Evolutionary conservation across 2,329 filamentous ascomycete species (phyloP).

Genomic region (Ambrosiella xylebori): DNA sequence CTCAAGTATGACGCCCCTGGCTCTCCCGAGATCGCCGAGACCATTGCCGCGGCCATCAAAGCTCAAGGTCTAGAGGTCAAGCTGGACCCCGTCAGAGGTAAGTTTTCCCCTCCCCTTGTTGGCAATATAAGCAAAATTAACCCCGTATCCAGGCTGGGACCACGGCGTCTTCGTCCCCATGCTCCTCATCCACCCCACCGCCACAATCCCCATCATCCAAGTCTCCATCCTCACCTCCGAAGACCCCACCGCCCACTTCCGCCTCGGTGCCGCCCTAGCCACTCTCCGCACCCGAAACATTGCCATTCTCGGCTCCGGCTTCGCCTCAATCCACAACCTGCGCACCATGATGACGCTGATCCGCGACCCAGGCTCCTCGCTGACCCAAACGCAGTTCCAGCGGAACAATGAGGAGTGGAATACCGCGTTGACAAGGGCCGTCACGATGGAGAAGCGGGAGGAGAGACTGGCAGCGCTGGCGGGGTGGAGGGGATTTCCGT

Average conservation of each 20-base stretch:
- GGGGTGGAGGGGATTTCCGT: conserved; percentile 30
- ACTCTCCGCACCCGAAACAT: conserved; percentile 33
- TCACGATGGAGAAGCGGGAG: conserved; percentile 19
- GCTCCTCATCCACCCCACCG: conserved; percentile 34
- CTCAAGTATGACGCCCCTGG: conserved; percentile 40
- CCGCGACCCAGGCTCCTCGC: conserved; percentile 14
- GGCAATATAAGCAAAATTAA: background rate
- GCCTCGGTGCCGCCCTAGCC: conserved; percentile 35
- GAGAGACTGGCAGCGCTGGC: conserved; percentile 25
- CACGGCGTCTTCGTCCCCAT: conserved; percentile 44
- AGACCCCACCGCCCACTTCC: conserved; percentile 29
- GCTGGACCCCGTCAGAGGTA: conserved; percentile 22
- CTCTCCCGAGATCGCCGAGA: conserved; percentile 32
- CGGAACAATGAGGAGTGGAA: conserved; percentile 27
- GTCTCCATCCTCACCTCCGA: conserved; percentile 37
- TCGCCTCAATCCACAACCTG: conserved; percentile 40
- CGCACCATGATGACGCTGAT: conserved; percentile 26
- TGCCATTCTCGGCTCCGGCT: conserved; percentile 43
- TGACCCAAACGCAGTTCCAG: conserved; percentile 16
- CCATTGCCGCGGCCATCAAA: conserved; percentile 29
- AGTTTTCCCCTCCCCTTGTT: background rate
- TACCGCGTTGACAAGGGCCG: conserved; percentile 25
- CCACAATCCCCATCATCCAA: conserved; percentile 38
- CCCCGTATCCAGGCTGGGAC: conserved; percentile 29
- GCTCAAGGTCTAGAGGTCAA: conserved; percentile 27